Evolutionary conservation across 2,329 filamentous ascomycete genomes (phyloP), one percentile per base, ranked within the genome.

Genomic region (Colletotrichum tanaceti): DNA sequence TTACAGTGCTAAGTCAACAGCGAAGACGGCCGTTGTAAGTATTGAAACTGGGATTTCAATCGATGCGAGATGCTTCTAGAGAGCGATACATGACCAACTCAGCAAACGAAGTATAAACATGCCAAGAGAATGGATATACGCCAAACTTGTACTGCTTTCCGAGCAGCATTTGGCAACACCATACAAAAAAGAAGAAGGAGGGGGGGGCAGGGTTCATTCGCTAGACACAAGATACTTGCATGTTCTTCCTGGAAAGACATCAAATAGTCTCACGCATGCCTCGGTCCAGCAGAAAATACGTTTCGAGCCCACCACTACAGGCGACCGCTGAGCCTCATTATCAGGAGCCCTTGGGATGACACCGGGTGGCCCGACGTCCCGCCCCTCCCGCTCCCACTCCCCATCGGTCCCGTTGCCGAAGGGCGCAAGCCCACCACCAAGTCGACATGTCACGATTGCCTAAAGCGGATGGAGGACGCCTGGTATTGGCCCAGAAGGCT

Each of bases 291-390:
- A 57, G 13, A 58, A 61, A 61, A 50, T 68, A 55, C 54, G 50
- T 41, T 20, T 35, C 28, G 28, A 24, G 5, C 13, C 44, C 22
- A 28, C 47, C 10, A 18, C 43, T 35, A 35, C 57, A 20, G 49
- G 52, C 39, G 28, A n/a, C 62, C 32, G 13, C 28, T n/a, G 11
- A 47, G 18, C n/a, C 18, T 61, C 38, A 22, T 28, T 22, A 32
- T 44, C 32, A 32, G 43, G 22, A 24, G 28, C n/a, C 24, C 38
- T 28, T 13, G 50, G 39, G 44, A 18, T 24, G 38, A 54, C n/a
- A 57, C 54, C 49, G 14, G 22, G 10, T 66, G 66, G 63, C 63
- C 66, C 50, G 62, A 60, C 6, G 46, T 68, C 39, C 66, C 66
- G 14, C 43, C 57, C 18, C 44, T 57, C 55, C 65, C 24, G 11